Evolutionary conservation across 164 flowering plant species (phyloP).

Genomic region (Aristolochia californica): DNA sequence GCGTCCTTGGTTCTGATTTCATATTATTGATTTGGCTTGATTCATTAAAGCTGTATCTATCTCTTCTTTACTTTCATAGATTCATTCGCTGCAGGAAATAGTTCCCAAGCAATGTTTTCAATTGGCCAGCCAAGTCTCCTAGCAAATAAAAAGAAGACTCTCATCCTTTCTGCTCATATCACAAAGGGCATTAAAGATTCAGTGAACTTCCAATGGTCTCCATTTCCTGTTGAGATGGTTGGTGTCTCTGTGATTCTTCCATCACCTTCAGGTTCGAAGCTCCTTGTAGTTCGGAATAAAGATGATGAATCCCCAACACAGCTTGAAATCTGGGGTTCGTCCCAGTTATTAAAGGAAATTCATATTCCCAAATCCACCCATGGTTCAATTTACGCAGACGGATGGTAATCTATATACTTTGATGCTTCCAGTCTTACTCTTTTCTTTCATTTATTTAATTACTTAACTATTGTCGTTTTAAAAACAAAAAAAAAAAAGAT

Average conservation of each 20-base stretch:
- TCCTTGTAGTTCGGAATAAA: slow-evolving; percentile 61
- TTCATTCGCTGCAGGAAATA: slow-evolving; percentile 31
- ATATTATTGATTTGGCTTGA: background rate
- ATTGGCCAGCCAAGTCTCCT: slow-evolving; percentile 67
- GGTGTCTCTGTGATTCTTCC: slow-evolving; percentile 72
- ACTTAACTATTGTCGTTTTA: background rate
- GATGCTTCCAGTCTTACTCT: background rate
- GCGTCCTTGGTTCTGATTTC: background rate
- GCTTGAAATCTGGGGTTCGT: slow-evolving; percentile 75
- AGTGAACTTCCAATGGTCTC: slow-evolving; percentile 76
- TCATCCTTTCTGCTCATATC: slow-evolving; percentile 47
- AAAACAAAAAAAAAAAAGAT: too few relatives aligned
- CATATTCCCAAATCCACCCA: slow-evolving; percentile 65
- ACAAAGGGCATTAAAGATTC: slow-evolving; percentile 21
- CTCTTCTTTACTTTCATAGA: background rate
- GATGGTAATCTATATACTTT: slow-evolving; percentile 47
- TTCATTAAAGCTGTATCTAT: background rate
- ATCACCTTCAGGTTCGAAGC: slow-evolving; percentile 85
- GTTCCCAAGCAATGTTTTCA: slow-evolving; percentile 63
- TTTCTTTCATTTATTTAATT: too few relatives aligned
- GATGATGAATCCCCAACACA: slow-evolving; percentile 71
- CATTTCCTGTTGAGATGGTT: slow-evolving; percentile 79
- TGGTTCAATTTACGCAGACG: slow-evolving; percentile 81
- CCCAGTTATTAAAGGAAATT: slow-evolving; percentile 73
- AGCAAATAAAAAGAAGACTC: slow-evolving; percentile 69